Evolutionary conservation across 768 basidiomycete species (phyloP).

Genomic region (Phallus indusiatus): DNA sequence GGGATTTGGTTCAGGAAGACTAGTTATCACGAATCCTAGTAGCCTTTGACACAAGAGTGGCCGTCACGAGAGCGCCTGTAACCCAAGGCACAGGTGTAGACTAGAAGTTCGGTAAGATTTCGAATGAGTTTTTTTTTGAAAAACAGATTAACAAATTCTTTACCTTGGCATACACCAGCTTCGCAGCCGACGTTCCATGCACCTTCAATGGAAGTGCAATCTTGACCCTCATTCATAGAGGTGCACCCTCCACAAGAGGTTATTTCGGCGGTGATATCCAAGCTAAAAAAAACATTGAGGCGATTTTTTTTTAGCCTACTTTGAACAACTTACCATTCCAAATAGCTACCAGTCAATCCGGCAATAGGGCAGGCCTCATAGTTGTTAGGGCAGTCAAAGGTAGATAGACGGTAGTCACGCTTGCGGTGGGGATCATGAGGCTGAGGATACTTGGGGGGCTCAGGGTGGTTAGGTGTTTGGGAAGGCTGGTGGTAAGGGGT

Average conservation of each 20-base stretch:
- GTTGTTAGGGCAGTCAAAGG: conserved; percentile 38
- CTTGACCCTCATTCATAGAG: conserved; percentile 50
- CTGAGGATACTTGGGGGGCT: conserved; percentile 17
- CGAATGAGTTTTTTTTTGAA: neutral
- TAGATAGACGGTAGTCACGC: neutral
- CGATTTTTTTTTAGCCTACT: neutral
- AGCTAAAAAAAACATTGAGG: conserved; percentile 13
- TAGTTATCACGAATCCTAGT: conserved; percentile 16
- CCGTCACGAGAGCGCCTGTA: conserved; percentile 35
- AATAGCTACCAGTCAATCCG: conserved; percentile 32
- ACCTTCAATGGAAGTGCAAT: conserved; percentile 60
- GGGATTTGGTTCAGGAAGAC: neutral
- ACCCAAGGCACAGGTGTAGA: conserved; percentile 41
- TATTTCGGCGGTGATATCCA: conserved; percentile 55
- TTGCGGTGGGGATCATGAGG: conserved; percentile 8
- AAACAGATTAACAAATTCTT: conserved; percentile 16
- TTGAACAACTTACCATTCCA: conserved; percentile 35
- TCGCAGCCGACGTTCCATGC: conserved; percentile 68
- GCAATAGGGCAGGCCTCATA: conserved; percentile 49
- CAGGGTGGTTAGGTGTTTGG: conserved; percentile 9
- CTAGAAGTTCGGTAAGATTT: conserved; percentile 19
- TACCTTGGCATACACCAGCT: conserved; percentile 42
- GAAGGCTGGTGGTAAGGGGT: conserved; percentile 14
- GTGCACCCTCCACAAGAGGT: conserved; percentile 72
- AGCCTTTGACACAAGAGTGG: conserved; percentile 32